Evolutionary conservation across 345 rosid genomes (phyloP).

Genomic region (Syzygium oleosum): DNA sequence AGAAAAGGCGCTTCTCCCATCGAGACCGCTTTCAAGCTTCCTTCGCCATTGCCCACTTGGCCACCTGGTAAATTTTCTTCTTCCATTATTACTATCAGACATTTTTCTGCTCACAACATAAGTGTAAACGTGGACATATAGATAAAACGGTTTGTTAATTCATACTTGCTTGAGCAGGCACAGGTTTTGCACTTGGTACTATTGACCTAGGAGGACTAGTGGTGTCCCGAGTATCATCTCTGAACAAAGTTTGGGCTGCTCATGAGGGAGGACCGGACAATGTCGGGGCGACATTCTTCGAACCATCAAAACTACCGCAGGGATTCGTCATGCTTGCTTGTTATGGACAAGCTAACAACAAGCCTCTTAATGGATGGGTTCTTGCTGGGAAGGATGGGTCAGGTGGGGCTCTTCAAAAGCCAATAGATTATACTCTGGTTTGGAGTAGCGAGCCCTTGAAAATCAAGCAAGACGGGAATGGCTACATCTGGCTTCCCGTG

Average conservation of each 20-base stretch:
- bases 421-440: slow-evolving; percentile 66
- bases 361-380: slow-evolving; percentile 6
- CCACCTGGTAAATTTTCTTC: slow-evolving; percentile 27
- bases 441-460: slow-evolving; percentile 58
- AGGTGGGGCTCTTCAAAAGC: slow-evolving; percentile 24
- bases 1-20: slow-evolving; percentile 35
- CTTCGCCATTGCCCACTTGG: slow-evolving; percentile 49
- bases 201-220: slow-evolving; percentile 8
- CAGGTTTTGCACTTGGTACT: slow-evolving; percentile 8
- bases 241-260: slow-evolving; percentile 7
- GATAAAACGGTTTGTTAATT: background rate
- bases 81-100: background rate
- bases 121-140: background rate
- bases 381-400: slow-evolving; percentile 47
- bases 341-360: slow-evolving; percentile 9
- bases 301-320: slow-evolving; percentile 9
- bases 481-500: slow-evolving; percentile 67
- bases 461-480: slow-evolving; percentile 54
- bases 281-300: slow-evolving; percentile 9
- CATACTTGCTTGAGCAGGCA: slow-evolving; percentile 14
- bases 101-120: background rate
- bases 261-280: slow-evolving; percentile 6
- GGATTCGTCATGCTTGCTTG: slow-evolving; percentile 13
- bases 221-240: background rate
- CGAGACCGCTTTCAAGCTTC: slow-evolving; percentile 43